A percentile compares a stretch with the other conserved stretches of the same genome.
Evolutionary conservation across 257 asterid species (phyloP).

Genomic region (Avicennia marina): DNA sequence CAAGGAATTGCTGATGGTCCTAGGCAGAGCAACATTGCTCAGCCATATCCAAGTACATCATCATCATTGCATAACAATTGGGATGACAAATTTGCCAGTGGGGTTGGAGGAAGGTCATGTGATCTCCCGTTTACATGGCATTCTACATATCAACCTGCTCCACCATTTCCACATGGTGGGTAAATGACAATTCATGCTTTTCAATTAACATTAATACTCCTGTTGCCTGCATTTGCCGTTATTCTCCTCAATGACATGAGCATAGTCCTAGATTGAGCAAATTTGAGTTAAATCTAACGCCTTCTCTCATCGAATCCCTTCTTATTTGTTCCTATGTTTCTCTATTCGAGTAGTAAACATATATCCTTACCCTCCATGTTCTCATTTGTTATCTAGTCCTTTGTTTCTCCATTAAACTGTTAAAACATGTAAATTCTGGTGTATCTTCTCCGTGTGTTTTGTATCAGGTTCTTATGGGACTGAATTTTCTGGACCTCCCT

Average conservation of each 20-base stretch:
- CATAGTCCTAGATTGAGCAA: too few species aligned
- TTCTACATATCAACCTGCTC: slow-evolving; percentile 8
- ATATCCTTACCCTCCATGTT: too few species aligned
- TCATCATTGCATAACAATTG: not conserved
- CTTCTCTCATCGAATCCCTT: too few species aligned
- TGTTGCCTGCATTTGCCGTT: not conserved
- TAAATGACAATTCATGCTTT: not conserved
- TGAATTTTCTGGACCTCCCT: not conserved
- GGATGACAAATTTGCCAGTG: not conserved
- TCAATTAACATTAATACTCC: not conserved
- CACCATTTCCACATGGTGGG: slow-evolving; percentile 15
- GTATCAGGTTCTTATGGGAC: slow-evolving; percentile 15
- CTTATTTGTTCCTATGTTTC: too few species aligned
- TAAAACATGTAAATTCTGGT: not conserved
- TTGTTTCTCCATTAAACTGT: too few species aligned
- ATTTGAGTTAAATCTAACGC: too few species aligned
- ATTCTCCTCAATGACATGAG: too few species aligned
- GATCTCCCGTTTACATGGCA: not conserved
- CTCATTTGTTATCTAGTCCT: too few species aligned
- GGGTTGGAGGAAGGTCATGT: not conserved
- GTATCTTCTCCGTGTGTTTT: not conserved
- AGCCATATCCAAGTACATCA: not conserved
- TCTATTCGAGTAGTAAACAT: too few species aligned
- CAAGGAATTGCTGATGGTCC: slow-evolving; percentile 2
- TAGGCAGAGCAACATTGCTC: not conserved